Conservation (phyloP, 805 yeast species). For the Candida vaughaniae region DNA sequence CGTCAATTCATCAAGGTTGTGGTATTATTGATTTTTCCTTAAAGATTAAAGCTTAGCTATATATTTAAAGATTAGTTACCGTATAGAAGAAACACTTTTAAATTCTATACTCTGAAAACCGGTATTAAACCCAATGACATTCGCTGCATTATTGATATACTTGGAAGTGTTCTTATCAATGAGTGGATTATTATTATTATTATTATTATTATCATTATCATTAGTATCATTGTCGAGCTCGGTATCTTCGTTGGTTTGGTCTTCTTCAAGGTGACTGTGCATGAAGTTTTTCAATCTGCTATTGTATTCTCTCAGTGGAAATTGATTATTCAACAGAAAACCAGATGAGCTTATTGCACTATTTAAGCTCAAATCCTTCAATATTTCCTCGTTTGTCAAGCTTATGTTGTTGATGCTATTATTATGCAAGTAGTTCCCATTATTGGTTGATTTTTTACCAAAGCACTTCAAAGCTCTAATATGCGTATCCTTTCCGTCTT, state of each 20-base stretch:
- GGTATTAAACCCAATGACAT: constrained; percentile 41
- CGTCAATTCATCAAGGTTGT: constrained; percentile 90
- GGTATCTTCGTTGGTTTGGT: constrained; percentile 6
- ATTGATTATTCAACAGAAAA: constrained; percentile 25
- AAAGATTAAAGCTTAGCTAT: constrained; percentile 46
- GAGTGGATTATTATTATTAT: constrained; percentile 13
- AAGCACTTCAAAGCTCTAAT: constrained; percentile 68
- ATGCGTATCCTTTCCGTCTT: constrained; percentile 95
- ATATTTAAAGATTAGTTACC: constrained; percentile 15
- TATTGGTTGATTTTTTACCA: constrained; percentile 30
- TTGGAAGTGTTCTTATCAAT: constrained; percentile 23
- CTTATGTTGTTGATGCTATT: constrained; percentile 2
- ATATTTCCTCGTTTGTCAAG: constrained; percentile 16
- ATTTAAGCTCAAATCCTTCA: constrained; percentile 24
- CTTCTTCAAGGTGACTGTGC: neutral
- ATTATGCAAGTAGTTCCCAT: neutral
- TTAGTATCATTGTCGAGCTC: constrained; percentile 15
- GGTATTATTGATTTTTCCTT: constrained; percentile 80
- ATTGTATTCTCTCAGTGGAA: constrained; percentile 6
- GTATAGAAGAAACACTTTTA: constrained; percentile 37
- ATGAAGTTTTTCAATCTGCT: constrained; percentile 5
- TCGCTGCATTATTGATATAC: constrained; percentile 32
- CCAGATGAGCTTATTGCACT: constrained; percentile 28
- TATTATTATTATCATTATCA: constrained; percentile 14
- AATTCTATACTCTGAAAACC: constrained; percentile 41